Conservation (phyloP, 257 asterid genomes). For the Salvia splendens region DNA sequence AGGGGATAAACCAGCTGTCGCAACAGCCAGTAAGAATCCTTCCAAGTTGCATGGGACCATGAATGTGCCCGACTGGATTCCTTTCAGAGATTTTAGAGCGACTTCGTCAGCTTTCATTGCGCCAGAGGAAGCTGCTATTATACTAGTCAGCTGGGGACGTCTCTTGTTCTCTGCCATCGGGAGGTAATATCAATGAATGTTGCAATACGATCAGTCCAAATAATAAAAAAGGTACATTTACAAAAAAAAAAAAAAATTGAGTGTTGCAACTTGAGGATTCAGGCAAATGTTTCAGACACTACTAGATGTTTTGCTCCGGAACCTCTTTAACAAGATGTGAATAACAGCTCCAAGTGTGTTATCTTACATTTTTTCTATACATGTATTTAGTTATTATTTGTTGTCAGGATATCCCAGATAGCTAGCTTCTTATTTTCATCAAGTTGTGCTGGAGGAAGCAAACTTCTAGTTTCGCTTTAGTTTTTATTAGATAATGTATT, state of each 20-base stretch:
- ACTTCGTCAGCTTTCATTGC: conserved; percentile 92
- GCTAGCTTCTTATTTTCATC: too few relatives aligned
- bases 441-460: not conserved
- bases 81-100: conserved; percentile 67
- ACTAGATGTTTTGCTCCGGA: not conserved
- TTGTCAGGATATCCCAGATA: too few relatives aligned
- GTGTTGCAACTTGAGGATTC: not conserved
- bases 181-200: conserved; percentile 17
- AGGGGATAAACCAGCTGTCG: conserved; percentile 85
- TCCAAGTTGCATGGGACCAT: conserved; percentile 82
- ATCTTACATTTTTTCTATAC: not conserved
- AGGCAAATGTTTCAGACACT: not conserved
- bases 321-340: not conserved
- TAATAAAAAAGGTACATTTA: not conserved
- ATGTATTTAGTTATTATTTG: not conserved
- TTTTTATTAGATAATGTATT: not conserved
- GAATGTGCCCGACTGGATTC: conserved; percentile 68
- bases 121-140: conserved; percentile 89
- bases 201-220: not conserved
- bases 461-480: not conserved
- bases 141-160: conserved; percentile 72
- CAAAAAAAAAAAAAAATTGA: not conserved
- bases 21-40: conserved; percentile 69
- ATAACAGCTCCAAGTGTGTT: not conserved
- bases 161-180: conserved; percentile 71